Base-by-base conservation (phyloP, 23 red algal species). In the Agarophyton chilense region DNA sequence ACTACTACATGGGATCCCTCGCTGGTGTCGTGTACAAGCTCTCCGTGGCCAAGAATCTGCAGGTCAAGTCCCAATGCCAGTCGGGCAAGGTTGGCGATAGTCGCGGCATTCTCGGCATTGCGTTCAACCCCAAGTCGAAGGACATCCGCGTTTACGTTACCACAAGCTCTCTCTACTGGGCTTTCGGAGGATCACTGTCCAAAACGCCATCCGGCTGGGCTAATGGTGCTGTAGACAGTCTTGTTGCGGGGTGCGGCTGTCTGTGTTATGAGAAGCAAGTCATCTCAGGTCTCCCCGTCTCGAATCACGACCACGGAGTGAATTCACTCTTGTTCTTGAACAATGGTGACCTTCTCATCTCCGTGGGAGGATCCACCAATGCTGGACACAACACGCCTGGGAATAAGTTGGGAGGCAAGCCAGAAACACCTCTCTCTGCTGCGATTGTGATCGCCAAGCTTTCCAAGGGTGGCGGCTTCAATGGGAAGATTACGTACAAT, bases 271-370 rank as follows among this genome's bases (percentile, higher is more conserved):
- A 78, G 57, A 45, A 75, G 24, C 32, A 54, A 14, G 64, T 89
- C 16, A 64, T 89, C 34, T 45, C 51, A 7, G 84, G 84, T 0
- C 47, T 92, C 3, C 89, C 89, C 25, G 89, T 92, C 2, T 82
- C 76, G 31, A 84, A 84, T 46, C 89, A 92, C n/a, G 89, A 92
- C 49, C 89, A 92, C 67, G 89, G 89, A 4, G 89, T 92, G 3
- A 92, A 82, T 73, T 44, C 47, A 40, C 36, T 83, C 12, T 2
- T 68, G 34, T 92, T 81, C 53, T 52, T 73, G 16, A 70, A 81
- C 25, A 64, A 78, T 54, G 89, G 89, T 2, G 62, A 72, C n/a
- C 50, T 92, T 24, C 78, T 73, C 47, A 83, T 92, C 18, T n/a
- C 77, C 9, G 78, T 92, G 0, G 89, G 89, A 2, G 89, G 89